Conservation (phyloP, 805 yeast genomes). For the Kuraishia cidri region DNA sequence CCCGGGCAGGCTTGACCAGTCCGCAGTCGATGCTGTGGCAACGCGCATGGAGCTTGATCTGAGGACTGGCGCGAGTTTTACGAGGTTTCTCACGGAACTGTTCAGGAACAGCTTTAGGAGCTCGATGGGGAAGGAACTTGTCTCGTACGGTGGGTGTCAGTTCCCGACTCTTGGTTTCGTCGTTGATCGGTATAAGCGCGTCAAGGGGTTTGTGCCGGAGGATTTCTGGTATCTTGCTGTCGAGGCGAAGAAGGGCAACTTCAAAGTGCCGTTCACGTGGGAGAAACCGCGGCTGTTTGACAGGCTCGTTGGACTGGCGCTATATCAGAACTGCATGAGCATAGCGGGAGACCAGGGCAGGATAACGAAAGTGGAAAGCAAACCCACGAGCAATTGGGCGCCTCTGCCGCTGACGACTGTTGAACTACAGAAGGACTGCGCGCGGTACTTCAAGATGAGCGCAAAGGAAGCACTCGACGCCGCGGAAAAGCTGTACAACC, state of each 20-base stretch:
- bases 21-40: constrained; percentile 74
- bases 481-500: constrained; percentile 82
- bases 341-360: constrained; percentile 32
- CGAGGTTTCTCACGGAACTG: constrained; percentile 63
- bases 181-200: constrained; percentile 81
- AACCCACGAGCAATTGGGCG: constrained; percentile 66
- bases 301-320: constrained; percentile 46
- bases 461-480: constrained; percentile 69
- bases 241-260: constrained; percentile 31
- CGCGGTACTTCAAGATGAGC: constrained; percentile 61
- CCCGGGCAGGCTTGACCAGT: constrained; percentile 56
- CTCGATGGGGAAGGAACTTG: constrained; percentile 18
- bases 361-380: constrained; percentile 39
- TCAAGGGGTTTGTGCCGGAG: constrained; percentile 64
- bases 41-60: constrained; percentile 84
- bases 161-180: constrained; percentile 96
- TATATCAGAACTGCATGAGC: constrained; percentile 62
- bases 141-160: constrained; percentile 91
- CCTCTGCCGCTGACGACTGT: constrained; percentile 95
- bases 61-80: constrained; percentile 82
- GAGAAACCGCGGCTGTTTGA: constrained; percentile 66
- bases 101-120: constrained; percentile 23
- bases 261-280: constrained; percentile 55
- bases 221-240: constrained; percentile 70
- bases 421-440: constrained; percentile 81